Evolutionary conservation across 352 stramenopile genomes (phyloP), one percentile per base, ranked within the genome.

Genomic region (Pythium insidiosum): DNA sequence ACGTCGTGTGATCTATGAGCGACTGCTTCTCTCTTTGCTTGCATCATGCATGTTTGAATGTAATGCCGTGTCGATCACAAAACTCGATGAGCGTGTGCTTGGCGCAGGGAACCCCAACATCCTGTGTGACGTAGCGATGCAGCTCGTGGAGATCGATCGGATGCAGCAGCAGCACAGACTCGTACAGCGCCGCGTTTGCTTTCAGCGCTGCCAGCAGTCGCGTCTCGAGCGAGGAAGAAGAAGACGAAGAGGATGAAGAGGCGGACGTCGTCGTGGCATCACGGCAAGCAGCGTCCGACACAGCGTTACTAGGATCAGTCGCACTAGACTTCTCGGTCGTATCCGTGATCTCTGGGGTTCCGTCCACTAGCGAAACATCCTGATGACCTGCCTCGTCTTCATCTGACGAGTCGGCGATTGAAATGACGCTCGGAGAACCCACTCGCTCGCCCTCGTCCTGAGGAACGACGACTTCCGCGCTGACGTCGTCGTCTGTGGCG

Each of bases 61-160:
- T 53, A 28, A 62, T 62, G 5, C 53, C 53, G 21, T 62, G 47
- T 16, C 47, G 47, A 44, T 62, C 53, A 35, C 47, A 56, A 28
- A 62, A 62, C 16, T 20, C 20, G 0, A 56, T 16, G 24, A 62
- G 37, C 25, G 21, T 30, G 16, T 18, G 45, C 47, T 62, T 62
- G 36, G 53, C 20, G 25, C 53, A 62, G 18, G 38, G 43, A 38
- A 57, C 35, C 15, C 47, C 35, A 4, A 33, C 44, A 4, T 53
- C 43, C 11, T 43, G 16, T 28, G 45, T 50, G 2, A 62, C 19
- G n/a, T 53, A 62, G 10, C 19, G 11, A 15, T 48, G 43, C 12
- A 62, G 29, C 24, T 46, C 10, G 13, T 41, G n/a, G 1, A 62
- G 21, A 25, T 56, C 43, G 11, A 62, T n/a, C 12, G 53, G 53